Conservation (phyloP, 345 rosid species). For the Hypericum perforatum region DNA sequence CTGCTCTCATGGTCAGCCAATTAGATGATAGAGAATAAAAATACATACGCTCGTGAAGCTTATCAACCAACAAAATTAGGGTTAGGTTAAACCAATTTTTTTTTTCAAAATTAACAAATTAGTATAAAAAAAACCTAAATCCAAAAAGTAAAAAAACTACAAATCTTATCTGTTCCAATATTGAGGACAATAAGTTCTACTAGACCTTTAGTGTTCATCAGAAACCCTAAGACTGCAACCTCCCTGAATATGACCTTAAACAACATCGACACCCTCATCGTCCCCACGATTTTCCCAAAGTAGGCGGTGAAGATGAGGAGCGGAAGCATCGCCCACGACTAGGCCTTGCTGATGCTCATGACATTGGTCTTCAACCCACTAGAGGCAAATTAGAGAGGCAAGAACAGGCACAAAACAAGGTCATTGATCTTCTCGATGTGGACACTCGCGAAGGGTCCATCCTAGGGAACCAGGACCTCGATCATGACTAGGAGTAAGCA, state of each 20-base stretch:
- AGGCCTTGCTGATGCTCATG: conserved; percentile 42
- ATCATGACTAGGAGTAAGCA: too few relatives aligned
- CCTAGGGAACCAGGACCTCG: conserved; percentile 60
- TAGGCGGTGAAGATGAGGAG: conserved; percentile 58
- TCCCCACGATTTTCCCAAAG: conserved; percentile 64
- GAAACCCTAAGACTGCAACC: conserved; percentile 52
- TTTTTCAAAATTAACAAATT: too few relatives aligned
- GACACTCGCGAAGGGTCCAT: conserved; percentile 58
- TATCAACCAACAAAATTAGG: too few relatives aligned
- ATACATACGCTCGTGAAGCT: too few relatives aligned
- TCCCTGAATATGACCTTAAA: conserved; percentile 44
- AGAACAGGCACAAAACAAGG: conserved; percentile 61
- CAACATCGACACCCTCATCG: conserved; percentile 38
- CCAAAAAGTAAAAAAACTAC: too few relatives aligned
- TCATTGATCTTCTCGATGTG: conserved; percentile 72
- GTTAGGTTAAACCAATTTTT: too few relatives aligned
- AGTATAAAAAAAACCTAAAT: too few relatives aligned
- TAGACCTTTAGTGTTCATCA: conserved; percentile 79
- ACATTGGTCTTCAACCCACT: conserved; percentile 76
- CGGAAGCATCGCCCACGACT: conserved; percentile 65
- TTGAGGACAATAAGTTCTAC: conserved; percentile 87
- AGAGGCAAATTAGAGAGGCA: conserved; percentile 68
- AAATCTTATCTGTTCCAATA: conserved; percentile 69
- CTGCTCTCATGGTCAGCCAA: too few relatives aligned
- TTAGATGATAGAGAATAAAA: too few relatives aligned